Base-by-base conservation (phyloP, 2,329 filamentous ascomycete genomes). In the Penicillium fuscoglaucum region DNA sequence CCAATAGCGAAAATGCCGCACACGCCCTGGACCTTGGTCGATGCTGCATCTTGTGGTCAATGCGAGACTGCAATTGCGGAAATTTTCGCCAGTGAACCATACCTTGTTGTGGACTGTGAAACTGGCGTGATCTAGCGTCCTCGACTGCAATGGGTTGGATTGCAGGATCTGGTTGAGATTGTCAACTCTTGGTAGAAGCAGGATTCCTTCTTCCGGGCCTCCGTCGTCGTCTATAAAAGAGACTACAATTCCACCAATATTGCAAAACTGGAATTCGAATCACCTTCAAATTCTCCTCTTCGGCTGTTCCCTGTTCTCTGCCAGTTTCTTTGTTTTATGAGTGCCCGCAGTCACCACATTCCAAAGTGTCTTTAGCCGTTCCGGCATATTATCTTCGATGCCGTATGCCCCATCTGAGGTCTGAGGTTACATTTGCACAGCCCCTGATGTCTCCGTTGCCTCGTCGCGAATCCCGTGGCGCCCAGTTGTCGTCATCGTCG, bases 1-100 rank as follows among this genome's bases (percentile, higher is more conserved):
- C 61, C 35, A 60, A 62, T 61, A 52, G 24, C 24, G 61, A 58
- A 62, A 58, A 62, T 55, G 44, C 54, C 51, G 51, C 43, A 58
- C 8, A 43, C 39, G 43, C 43, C n/a, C 46, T 48, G 37, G 5
- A 39, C 46, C 28, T 39, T 31, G n/a, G 41, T 48, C 54, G 29
- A 60, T 52, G 19, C 52, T 49, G 43, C 35, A 49, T 49, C 46
- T 31, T 54, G 17, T 40, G 10, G 48, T 40, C 10, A 41, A 40
- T 46, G 41, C 21, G 10, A 60, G 53, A 55, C 37, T 17, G 21
- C 37, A 47, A 51, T 39, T 43, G 7, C 35, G 21, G 50, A 37
- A 58, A 44, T 53, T 50, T 17, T 44, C 45, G 37, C 45, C 6
- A 51, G 21, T 31, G n/a, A 28, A 8, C 48, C 3, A 29, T 37